Evolutionary conservation across 768 basidiomycete species (phyloP), one percentile per base, ranked within the genome.

Genomic region (Polyporus arcularius): DNA sequence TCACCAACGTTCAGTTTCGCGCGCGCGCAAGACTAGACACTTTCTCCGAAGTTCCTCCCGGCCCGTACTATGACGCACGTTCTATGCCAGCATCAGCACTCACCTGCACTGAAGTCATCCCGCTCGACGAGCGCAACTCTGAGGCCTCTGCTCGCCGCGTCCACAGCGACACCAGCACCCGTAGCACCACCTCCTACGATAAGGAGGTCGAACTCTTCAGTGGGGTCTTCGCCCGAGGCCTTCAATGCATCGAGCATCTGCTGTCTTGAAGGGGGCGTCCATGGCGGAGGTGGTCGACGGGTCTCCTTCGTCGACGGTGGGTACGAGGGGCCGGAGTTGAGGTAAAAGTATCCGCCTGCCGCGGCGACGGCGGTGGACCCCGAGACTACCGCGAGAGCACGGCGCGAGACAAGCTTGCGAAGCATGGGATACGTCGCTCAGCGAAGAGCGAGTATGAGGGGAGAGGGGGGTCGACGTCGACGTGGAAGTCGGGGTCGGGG

Each of bases 121-220:
- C 94, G 78, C 69, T 99, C 96, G 0, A 98, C 95, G 60, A 98
- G 78, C 0, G 93, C 96, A 14, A 98, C 96, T 71, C 87, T 92
- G 46, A 99, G 79, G 0, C 97, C 96, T 58, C 96, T 78, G 69
- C 86, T 91, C 5, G 92, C 94, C 47, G 96, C 96, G 73, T 98
- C 96, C 12, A 99, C 83, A 8, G 96, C 96, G n/a, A 95, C 89
- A 43, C 97, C 96, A 0, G 95, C 91, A 52, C 96, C 96, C 2
- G 95, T 98, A 4, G 96, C 96, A 18, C 96, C 96, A 41, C 96
- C 96, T 30, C 96, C 96, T 35, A 98, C 87, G 65, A 98, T 78
- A 51, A 96, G 75, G 31, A 95, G 68, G 73, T 96, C 94, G 63
- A 92, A 92, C 52, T 84, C 82, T 14, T 85, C 64, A 39, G 61